Conservation (phyloP, 2,329 filamentous ascomycete genomes). For the Cucurbitaria berberidis region DNA sequence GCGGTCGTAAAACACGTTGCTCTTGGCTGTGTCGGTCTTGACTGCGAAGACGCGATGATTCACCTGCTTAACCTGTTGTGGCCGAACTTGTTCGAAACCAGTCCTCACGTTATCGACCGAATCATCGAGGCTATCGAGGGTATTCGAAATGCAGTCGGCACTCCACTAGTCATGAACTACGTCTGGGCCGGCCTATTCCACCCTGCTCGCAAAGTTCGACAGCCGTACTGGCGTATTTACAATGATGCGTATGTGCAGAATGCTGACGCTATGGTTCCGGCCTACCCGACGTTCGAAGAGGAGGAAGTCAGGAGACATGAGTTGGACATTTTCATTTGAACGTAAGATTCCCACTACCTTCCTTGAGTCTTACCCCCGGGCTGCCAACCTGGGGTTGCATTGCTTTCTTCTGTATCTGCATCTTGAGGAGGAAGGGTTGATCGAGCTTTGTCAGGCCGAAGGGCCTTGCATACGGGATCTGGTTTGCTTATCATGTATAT, state of each 20-base stretch:
- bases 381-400: not conserved
- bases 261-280: slow-evolving; percentile 94
- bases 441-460: slow-evolving; percentile 6
- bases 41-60: slow-evolving; percentile 98
- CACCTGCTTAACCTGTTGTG: slow-evolving; percentile 95
- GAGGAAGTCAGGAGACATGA: slow-evolving; percentile 80
- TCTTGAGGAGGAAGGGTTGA: slow-evolving; percentile 4
- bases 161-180: slow-evolving; percentile 94
- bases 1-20: slow-evolving; percentile 98
- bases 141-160: slow-evolving; percentile 89
- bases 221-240: slow-evolving; percentile 95
- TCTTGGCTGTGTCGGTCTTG: slow-evolving; percentile 93
- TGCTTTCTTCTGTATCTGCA: not conserved
- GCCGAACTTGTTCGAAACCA: slow-evolving; percentile 97
- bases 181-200: slow-evolving; percentile 98
- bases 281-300: slow-evolving; percentile 87
- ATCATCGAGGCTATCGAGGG: slow-evolving; percentile 98
- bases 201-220: slow-evolving; percentile 90
- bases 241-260: slow-evolving; percentile 96
- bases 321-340: slow-evolving; percentile 79
- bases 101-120: slow-evolving; percentile 96
- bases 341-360: slow-evolving; percentile 11
- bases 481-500: slow-evolving; percentile 18
- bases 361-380: not conserved
- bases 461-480: slow-evolving; percentile 1